Evolutionary conservation across 2,329 filamentous ascomycete species (phyloP), one percentile per base, ranked within the genome.

Genomic region (Ceratocystis albifundus): DNA sequence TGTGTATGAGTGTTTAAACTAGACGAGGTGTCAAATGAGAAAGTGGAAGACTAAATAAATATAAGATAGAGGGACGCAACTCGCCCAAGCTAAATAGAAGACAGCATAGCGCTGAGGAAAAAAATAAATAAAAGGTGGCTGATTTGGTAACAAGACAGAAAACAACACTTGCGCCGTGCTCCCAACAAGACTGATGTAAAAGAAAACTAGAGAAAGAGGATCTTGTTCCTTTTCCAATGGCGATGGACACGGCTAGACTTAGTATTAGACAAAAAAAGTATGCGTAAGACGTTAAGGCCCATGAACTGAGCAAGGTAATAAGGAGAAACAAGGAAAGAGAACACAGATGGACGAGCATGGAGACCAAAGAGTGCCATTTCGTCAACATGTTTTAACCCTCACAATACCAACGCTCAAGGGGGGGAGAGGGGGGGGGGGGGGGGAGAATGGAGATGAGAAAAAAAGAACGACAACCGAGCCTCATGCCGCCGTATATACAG

Each of bases 271-370:
- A 20, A 36, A 50, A 36, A 50, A 28, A 41, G 36, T 22, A 50
- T 48, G 55, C 44, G 30, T 64, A 30, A 46, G 25, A 32, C 62
- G 44, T 32, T 8, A 48, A 64, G 15, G 36, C 62, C 48, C 63
- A 53, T 8, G 17, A 28, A 53, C 48, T 25, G 48, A 53, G 25
- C 22, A 22, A 25, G 48, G 20, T 25, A 50, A 22, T 50, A 22
- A 53, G 12, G 44, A 66, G 45, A 6, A 32, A 71, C 72, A 67
- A 68, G 69, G 70, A 70, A 67, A 71, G 72, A 69, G 10, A 3
- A 15, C 12, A 12, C 10, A 62, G 68, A 65, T 57, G 63, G 57
- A 67, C 57, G 61, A 65, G 61, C 36, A 12, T 41, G 1, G 36
- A 41, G 3, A 25, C 48, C 48, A 25, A 12, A 15, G 20, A 28